A percentile compares a stretch with the other conserved stretches of the same genome.
Evolutionary conservation across 805 yeast species (phyloP).

Genomic region (Schwanniomyces vanrijiae): DNA sequence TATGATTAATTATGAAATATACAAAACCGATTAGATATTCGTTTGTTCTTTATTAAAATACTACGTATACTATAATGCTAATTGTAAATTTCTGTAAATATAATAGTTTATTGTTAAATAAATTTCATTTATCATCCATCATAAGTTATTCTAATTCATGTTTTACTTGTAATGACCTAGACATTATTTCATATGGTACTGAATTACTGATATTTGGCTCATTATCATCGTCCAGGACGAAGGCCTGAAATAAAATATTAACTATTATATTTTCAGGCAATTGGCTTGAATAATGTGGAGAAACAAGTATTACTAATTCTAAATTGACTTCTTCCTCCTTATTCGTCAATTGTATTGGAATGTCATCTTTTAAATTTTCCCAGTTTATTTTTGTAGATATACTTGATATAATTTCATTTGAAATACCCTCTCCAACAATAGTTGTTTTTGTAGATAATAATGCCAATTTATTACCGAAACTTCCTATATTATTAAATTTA

Average conservation of each 20-base stretch:
- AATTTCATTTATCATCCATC: too few relatives aligned
- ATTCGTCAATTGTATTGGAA: constrained; percentile 24
- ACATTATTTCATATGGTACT: background rate
- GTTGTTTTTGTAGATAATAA: constrained; percentile 20
- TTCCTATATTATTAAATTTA: constrained; percentile 13
- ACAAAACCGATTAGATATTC: too few relatives aligned
- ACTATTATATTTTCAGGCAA: background rate
- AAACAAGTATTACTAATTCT: background rate
- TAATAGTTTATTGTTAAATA: too few relatives aligned
- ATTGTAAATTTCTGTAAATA: too few relatives aligned
- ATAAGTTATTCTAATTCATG: background rate
- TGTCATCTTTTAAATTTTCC: constrained; percentile 41
- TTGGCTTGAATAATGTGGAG: background rate
- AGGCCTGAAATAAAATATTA: background rate
- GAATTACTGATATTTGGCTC: background rate
- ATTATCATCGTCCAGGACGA: background rate
- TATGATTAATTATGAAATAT: too few relatives aligned
- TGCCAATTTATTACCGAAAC: constrained; percentile 18
- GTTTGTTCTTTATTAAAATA: too few relatives aligned
- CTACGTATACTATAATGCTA: too few relatives aligned
- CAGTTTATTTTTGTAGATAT: constrained; percentile 28
- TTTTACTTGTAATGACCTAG: background rate
- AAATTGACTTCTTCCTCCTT: background rate
- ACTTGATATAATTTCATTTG: constrained; percentile 16
- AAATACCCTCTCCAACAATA: constrained; percentile 12